Conservation (phyloP, 306 rosid genomes). For the Nissolia schottii region DNA sequence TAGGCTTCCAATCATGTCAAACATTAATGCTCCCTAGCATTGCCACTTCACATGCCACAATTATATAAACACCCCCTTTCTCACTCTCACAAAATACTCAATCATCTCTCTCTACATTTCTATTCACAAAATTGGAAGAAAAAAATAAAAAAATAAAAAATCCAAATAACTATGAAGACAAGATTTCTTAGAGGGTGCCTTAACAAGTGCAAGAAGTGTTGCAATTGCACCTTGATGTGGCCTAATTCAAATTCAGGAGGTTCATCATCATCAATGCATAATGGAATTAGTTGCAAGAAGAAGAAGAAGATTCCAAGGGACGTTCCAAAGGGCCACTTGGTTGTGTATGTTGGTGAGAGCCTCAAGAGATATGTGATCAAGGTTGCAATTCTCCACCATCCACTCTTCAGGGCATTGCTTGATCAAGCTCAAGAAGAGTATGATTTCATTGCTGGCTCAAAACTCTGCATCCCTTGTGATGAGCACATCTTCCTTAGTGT, state of each 20-base stretch:
- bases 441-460: constrained; percentile 57
- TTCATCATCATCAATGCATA: too few species aligned
- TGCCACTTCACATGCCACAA: constrained; percentile 37
- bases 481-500: constrained; percentile 67
- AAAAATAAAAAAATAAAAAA: too few species aligned
- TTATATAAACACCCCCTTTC: constrained; percentile 56
- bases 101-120: not conserved
- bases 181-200: constrained; percentile 47
- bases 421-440: constrained; percentile 87
- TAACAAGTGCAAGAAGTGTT: constrained; percentile 67
- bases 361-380: constrained; percentile 75
- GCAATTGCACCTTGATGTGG: not conserved
- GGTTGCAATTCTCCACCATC: constrained; percentile 62
- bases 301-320: constrained; percentile 92
- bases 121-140: not conserved
- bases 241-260: too few species aligned
- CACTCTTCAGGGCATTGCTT: constrained; percentile 74
- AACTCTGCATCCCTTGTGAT: constrained; percentile 83
- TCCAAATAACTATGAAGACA: constrained; percentile 28
- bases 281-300: too few species aligned
- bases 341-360: constrained; percentile 77
- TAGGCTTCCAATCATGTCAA: constrained; percentile 50
- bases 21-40: constrained; percentile 44
- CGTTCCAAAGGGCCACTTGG: constrained; percentile 94
- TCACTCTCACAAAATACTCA: constrained; percentile 37